Evolutionary conservation across 495 filamentous ascomycete species (phyloP), one percentile per base, ranked within the genome.

Genomic region (Penicillium canariense): DNA sequence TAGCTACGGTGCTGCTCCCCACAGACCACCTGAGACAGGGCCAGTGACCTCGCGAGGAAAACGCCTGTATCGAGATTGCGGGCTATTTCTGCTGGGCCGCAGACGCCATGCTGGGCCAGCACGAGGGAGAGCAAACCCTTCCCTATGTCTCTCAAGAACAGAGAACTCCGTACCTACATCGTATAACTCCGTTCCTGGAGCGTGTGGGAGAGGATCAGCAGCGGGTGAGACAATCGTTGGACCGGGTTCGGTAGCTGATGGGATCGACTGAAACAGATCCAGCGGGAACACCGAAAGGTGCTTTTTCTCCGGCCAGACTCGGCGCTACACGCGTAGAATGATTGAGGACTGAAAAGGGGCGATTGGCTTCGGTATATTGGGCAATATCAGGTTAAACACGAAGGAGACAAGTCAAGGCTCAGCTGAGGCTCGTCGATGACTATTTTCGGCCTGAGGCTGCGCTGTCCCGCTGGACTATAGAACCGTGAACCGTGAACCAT

Each of bases 181-280:
- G n/a, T n/a, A n/a, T n/a, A n/a, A n/a, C n/a, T n/a, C n/a, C n/a
- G n/a, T n/a, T n/a, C n/a, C n/a, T 20, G 5, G 36, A 11, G 18
- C 20, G 36, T 12, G 51, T 48, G 50, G 35, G 36, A 38, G 23
- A 17, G 11, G 52, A 59, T 55, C 51, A 58, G n/a, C 27, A 50
- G 28, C 25, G 25, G 32, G 56, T 59, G 56, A 59, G 56, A 59
- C 56, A 59, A 55, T 27, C n/a, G 27, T 18, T 38, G 34, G 32
- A 31, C 25, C 26, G 35, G 30, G 32, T 36, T 40, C 22, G 43
- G 25, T 25, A 31, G 26, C 43, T 14, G 28, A 31, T 26, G 44
- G 28, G 8, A 17, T 39, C 15, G 15, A 48, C 44, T 48, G 44
- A 48, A 48, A 48, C 44, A 48, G 44, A 27, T 32, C 3, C 44